Evolutionary conservation across 306 rosid species (phyloP), one percentile per base, ranked within the genome.

Genomic region (Begonia masoniana): DNA sequence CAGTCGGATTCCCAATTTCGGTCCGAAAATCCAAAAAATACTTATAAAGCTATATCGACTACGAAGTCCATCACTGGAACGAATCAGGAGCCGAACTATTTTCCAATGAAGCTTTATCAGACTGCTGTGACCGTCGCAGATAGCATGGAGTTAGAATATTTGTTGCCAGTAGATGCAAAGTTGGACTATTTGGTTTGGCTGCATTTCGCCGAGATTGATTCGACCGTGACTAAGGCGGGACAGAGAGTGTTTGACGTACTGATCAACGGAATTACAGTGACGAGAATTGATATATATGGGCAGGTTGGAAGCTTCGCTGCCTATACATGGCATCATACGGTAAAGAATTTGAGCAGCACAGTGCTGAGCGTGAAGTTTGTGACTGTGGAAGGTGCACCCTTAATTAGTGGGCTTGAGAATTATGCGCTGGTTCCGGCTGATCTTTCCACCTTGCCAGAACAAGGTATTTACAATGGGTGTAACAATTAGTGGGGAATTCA

Each of bases 371-470:
- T 91, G 78, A 83, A 71, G 81, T 86, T 85, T 17, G 71, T 52
- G 47, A 71, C 75, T 11, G 96, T 66, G 55, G 73, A 56, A 0
- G 97, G 94, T 10, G 71, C 92, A 14, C 82, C 86, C 31, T 9
- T 85, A 55, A 72, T 91, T 47, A 62, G 84, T 26, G 97, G 96
- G 47, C 73, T 91, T 47, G 97, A 91, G 68, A 91, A 83, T 78
- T 91, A 85, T 55, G 97, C 97, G 0, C 57, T 89, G 64, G 94
- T 89, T 61, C 91, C 89, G 2, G 78, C 15, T n/a, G 97, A 91
- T 55, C 85, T 84, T 57, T 62, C 88, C 43, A 91, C 94, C 4
- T 63, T 71, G 51, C 84, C 92, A 2, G 86, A 76, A 17, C 96
- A 91, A 85, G 95, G 97, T 87, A 61, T 13, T 14, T n/a, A 15